Conservation (phyloP, 768 basidiomycete genomes). For the Suillus subaureus region DNA sequence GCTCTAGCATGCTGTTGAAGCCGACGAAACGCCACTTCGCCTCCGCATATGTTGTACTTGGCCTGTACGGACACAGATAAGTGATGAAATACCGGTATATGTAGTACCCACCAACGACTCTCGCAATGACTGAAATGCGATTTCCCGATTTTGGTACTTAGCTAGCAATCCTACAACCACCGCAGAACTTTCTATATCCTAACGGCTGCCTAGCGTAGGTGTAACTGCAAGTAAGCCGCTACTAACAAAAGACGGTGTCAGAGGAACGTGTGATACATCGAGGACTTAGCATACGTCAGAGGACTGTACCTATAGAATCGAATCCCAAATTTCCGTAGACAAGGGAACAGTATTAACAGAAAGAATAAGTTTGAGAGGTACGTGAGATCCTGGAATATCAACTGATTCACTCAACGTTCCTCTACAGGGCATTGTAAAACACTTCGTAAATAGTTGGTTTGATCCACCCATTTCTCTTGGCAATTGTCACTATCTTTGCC, state of each 20-base stretch:
- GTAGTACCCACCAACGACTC: neutral
- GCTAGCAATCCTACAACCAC: constrained; percentile 5
- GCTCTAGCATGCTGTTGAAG: constrained; percentile 40
- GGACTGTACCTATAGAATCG: constrained; percentile 35
- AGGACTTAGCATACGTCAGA: constrained; percentile 20
- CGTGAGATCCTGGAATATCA: neutral
- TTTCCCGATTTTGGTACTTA: neutral
- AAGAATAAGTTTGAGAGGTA: neutral
- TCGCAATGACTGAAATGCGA: neutral
- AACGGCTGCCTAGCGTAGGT: constrained; percentile 9
- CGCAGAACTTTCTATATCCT: neutral
- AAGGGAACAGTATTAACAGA: constrained; percentile 19
- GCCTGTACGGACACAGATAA: neutral
- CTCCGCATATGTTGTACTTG: constrained; percentile 37
- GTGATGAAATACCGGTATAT: neutral
- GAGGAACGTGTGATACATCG: neutral
- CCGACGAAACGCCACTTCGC: constrained; percentile 51
- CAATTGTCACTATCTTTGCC: constrained; percentile 30
- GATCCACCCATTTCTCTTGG: constrained; percentile 23
- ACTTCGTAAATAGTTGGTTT: constrained; percentile 28
- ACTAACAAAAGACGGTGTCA: neutral
- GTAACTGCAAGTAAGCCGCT: constrained; percentile 38
- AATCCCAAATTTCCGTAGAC: constrained; percentile 27
- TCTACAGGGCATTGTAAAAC: constrained; percentile 25
- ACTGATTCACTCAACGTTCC: constrained; percentile 22